Conservation (phyloP, 306 rosid species). For the Glycyrrhiza uralensis region DNA sequence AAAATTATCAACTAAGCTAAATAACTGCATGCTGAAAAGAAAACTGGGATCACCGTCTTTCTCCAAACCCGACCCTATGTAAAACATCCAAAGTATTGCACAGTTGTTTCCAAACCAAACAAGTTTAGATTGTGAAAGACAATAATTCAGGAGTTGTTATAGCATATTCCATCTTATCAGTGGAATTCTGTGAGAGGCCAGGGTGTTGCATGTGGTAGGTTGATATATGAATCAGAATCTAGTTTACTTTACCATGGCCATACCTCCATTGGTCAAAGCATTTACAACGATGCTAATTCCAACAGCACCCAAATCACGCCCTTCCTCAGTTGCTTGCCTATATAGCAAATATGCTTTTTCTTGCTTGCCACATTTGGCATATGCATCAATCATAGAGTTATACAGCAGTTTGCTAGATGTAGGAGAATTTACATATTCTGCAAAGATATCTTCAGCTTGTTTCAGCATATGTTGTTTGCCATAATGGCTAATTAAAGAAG, state of each 20-base stretch:
- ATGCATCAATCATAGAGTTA: constrained; percentile 79
- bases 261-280: constrained; percentile 74
- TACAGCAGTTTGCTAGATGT: constrained; percentile 36
- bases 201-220: not conserved
- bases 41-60: not conserved
- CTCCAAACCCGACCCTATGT: not conserved
- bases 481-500: constrained; percentile 62
- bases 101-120: not conserved
- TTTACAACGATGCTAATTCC: constrained; percentile 79
- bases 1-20: constrained; percentile 4
- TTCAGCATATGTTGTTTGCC: constrained; percentile 65
- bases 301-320: constrained; percentile 66
- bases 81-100: not conserved
- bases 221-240: constrained; percentile 10
- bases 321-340: constrained; percentile 51
- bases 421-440: constrained; percentile 50
- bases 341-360: constrained; percentile 73
- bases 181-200: constrained; percentile 2
- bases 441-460: constrained; percentile 68
- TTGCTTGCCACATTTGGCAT: constrained; percentile 69
- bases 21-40: constrained; percentile 15
- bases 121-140: not conserved
- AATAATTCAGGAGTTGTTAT: not conserved
- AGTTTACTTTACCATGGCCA: constrained; percentile 13
- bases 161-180: not conserved